These are phyloP conservation scores for Phytophthora nicotianae DNA, from an alignment of 352 stramenopile genomes.

Conservation along the genomic window DNA sequence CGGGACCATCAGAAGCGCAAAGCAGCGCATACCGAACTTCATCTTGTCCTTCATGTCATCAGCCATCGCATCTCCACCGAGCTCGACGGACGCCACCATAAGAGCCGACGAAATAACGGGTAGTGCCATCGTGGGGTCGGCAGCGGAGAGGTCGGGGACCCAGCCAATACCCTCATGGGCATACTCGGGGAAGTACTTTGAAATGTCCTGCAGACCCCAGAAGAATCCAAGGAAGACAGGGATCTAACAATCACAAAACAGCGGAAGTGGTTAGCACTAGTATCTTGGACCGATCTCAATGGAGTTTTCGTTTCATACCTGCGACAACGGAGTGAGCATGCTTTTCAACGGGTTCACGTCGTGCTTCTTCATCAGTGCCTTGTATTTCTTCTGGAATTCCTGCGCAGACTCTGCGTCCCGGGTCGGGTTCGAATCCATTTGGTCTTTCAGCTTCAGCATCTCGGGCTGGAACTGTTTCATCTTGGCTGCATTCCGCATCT, in stretches of 20 bases:
- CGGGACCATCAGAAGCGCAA: slow-evolving; percentile 74
- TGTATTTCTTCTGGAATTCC: slow-evolving; percentile 77
- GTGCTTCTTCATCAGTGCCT: slow-evolving; percentile 85
- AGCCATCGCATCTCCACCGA: slow-evolving; percentile 67
- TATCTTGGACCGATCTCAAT: background rate
- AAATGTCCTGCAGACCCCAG: slow-evolving; percentile 80
- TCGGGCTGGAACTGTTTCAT: slow-evolving; percentile 86
- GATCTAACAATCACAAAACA: slow-evolving; percentile 51
- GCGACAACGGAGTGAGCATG: slow-evolving; percentile 67
- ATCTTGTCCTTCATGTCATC: slow-evolving; percentile 72
- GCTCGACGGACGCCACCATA: slow-evolving; percentile 80
- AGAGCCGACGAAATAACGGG: slow-evolving; percentile 80
- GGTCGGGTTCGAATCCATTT: slow-evolving; percentile 63
- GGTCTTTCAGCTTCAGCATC: slow-evolving; percentile 78
- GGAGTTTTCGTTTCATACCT: slow-evolving; percentile 29
- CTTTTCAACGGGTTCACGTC: slow-evolving; percentile 77
- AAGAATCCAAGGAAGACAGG: slow-evolving; percentile 88
- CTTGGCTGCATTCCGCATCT: slow-evolving; percentile 87
- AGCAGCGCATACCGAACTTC: slow-evolving; percentile 80
- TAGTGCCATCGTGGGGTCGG: slow-evolving; percentile 78
- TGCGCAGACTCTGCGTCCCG: slow-evolving; percentile 54
- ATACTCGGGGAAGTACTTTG: slow-evolving; percentile 85
- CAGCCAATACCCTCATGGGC: slow-evolving; percentile 76
- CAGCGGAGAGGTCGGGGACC: slow-evolving; percentile 78
- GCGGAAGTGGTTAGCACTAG: background rate